These are phyloP conservation scores for Candolleomyces eurysporus DNA, from an alignment of 768 basidiomycete genomes.

Conservation along the genomic window DNA sequence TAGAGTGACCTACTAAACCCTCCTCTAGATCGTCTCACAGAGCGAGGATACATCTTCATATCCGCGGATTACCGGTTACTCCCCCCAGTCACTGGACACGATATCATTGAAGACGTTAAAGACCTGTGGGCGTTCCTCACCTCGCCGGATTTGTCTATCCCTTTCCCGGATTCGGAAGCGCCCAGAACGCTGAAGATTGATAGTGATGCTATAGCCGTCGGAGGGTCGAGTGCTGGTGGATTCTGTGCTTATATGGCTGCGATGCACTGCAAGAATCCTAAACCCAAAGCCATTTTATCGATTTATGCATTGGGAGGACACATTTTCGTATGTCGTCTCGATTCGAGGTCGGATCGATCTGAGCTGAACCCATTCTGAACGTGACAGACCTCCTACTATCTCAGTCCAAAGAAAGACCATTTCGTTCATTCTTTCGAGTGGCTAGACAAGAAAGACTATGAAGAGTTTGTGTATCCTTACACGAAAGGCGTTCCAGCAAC, in stretches of 20 bases:
- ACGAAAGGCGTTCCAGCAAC: conserved; percentile 26
- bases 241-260: conserved; percentile 64
- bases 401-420: conserved; percentile 43
- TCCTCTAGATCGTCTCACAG: conserved; percentile 42
- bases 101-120: conserved; percentile 55
- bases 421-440: conserved; percentile 57
- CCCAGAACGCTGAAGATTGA: conserved; percentile 37
- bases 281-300: conserved; percentile 52
- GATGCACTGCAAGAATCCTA: conserved; percentile 40
- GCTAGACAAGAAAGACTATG: conserved; percentile 46
- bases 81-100: conserved; percentile 52
- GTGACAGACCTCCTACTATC: conserved; percentile 48
- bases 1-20: not conserved
- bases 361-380: not conserved
- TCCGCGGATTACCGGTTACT: conserved; percentile 64
- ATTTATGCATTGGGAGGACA: conserved; percentile 65
- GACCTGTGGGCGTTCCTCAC: conserved; percentile 52
- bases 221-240: conserved; percentile 62
- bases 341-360: no score
- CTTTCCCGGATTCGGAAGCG: not conserved
- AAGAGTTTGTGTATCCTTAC: conserved; percentile 41
- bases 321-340: conserved; percentile 39
- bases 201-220: conserved; percentile 42
- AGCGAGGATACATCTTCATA: conserved; percentile 52
- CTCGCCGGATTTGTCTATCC: conserved; percentile 7